phyloP scores from a whole-genome alignment of 148 eudicot genomes.

The Amaranthus hypochondriacus region DNA sequence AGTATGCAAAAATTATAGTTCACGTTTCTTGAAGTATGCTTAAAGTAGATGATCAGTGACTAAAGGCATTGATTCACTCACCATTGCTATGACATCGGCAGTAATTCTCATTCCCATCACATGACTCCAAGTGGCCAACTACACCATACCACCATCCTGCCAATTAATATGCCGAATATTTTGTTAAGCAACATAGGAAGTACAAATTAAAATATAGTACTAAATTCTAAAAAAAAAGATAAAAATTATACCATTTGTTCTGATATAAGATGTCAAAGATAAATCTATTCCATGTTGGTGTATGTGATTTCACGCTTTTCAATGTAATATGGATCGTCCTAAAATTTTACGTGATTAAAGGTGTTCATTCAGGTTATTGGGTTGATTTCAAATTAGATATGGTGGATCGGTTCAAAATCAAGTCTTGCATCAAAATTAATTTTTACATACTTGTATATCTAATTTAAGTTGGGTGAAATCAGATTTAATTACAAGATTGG shows the following conservation, averaged over 20 bases:
- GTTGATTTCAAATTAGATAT: too few relatives aligned
- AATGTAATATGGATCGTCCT: too few relatives aligned
- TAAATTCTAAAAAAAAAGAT: not conserved
- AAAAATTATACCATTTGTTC: not conserved
- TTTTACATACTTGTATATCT: too few relatives aligned
- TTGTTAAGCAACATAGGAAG: slow-evolving; percentile 8
- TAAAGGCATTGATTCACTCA: slow-evolving; percentile 26
- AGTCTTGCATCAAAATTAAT: too few relatives aligned
- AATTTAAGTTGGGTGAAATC: too few relatives aligned
- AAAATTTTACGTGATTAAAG: too few relatives aligned
- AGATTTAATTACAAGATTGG: too few relatives aligned
- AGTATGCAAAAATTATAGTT: slow-evolving; percentile 12
- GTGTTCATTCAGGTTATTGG: too few relatives aligned
- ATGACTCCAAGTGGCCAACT: slow-evolving; percentile 87
- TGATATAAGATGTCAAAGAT: not conserved
- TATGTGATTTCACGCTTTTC: too few relatives aligned
- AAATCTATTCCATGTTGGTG: too few relatives aligned
- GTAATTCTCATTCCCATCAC: slow-evolving; percentile 59
- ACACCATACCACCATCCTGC: slow-evolving; percentile 99
- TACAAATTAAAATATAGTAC: not conserved
- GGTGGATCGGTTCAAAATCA: too few relatives aligned
- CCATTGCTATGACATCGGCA: slow-evolving; percentile 71
- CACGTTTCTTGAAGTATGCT: slow-evolving; percentile 10
- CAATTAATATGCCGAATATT: slow-evolving; percentile 12
- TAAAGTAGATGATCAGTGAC: slow-evolving; percentile 9